phyloP scores from a whole-genome alignment of 2,329 filamentous ascomycete species.

The Hymenoscyphus linearis region DNA sequence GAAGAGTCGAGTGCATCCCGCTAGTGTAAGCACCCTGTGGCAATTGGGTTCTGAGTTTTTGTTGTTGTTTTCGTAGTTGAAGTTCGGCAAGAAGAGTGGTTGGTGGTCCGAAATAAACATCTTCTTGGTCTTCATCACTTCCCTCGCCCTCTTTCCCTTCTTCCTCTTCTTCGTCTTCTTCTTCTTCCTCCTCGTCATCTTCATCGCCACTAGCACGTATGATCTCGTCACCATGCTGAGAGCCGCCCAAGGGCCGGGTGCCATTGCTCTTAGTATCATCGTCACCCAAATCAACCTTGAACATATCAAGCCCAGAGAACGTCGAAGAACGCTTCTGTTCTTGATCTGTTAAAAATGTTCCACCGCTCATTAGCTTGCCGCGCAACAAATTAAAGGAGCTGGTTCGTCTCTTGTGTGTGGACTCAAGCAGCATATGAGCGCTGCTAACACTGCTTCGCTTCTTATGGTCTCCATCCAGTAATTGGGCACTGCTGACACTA shows the following conservation, averaged over 20 bases:
- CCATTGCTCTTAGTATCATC: conserved; percentile 20
- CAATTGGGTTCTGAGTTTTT: conserved; percentile 72
- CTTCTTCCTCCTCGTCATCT: conserved; percentile 6
- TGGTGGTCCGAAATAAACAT: conserved; percentile 63
- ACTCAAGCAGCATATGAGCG: conserved; percentile 25
- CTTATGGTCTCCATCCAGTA: conserved; percentile 34
- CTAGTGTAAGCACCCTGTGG: conserved; percentile 57
- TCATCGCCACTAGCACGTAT: conserved; percentile 11
- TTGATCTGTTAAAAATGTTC: conserved; percentile 16
- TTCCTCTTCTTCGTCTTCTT: conserved; percentile 19
- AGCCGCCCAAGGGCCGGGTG: conserved; percentile 17
- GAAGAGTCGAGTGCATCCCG: conserved; percentile 84
- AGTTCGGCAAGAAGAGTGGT: conserved; percentile 91
- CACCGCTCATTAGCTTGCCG: conserved; percentile 24
- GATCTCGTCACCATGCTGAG: conserved; percentile 15
- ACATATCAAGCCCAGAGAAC: conserved; percentile 22
- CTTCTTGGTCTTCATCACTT: conserved; percentile 38
- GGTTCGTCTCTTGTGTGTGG: conserved; percentile 39
- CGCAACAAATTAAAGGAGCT: conserved; percentile 44
- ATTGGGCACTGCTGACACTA: conserved; percentile 35
- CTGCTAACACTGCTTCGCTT: conserved; percentile 45
- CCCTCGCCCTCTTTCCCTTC: conserved; percentile 41
- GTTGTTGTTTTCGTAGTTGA: conserved; percentile 83
- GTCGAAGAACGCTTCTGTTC: conserved; percentile 20
- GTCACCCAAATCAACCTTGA: conserved; percentile 18